Evolutionary conservation across 805 yeast genomes (phyloP).

Genomic region (Candida jianshihensis): DNA sequence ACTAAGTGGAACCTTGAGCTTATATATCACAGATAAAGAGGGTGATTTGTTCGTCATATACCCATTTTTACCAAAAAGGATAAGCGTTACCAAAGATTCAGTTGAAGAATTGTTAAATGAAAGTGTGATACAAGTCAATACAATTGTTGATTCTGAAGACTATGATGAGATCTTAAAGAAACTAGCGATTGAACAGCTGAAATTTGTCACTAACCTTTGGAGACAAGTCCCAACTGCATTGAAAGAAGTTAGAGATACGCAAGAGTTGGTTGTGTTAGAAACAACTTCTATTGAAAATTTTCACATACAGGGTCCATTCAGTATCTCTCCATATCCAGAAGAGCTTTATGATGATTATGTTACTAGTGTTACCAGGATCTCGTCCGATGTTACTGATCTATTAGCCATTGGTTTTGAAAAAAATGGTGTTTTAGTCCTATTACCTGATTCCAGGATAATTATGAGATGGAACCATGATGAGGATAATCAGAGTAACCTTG

Average conservation of each 20-base stretch:
- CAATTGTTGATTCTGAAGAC: constrained; percentile 14
- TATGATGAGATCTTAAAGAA: constrained; percentile 5
- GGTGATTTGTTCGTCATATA: constrained; percentile 54
- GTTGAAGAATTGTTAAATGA: constrained; percentile 27
- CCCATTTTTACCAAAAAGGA: constrained; percentile 53
- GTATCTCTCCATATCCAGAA: constrained; percentile 48
- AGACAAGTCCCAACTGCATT: constrained; percentile 17
- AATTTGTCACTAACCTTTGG: constrained; percentile 28
- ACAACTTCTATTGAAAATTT: constrained; percentile 11
- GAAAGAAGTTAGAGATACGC: constrained; percentile 17
- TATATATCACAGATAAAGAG: constrained; percentile 45
- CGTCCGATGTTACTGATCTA: constrained; percentile 23
- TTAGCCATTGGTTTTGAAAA: constrained; percentile 21
- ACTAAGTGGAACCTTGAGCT: constrained; percentile 38
- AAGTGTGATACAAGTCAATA: constrained; percentile 24
- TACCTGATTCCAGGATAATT: constrained; percentile 25
- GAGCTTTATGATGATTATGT: constrained; percentile 42
- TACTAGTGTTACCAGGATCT: constrained; percentile 24
- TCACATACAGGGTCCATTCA: constrained; percentile 46
- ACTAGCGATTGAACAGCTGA: constrained; percentile 27
- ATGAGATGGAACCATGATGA: constrained; percentile 29
- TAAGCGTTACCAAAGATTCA: constrained; percentile 30
- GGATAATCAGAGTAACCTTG: no score
- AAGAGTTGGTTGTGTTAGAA: constrained; percentile 16
- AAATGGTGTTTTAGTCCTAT: constrained; percentile 24